Conservation (phyloP, 2,329 filamentous ascomycete species). For the Pleoardoris graminearum region DNA sequence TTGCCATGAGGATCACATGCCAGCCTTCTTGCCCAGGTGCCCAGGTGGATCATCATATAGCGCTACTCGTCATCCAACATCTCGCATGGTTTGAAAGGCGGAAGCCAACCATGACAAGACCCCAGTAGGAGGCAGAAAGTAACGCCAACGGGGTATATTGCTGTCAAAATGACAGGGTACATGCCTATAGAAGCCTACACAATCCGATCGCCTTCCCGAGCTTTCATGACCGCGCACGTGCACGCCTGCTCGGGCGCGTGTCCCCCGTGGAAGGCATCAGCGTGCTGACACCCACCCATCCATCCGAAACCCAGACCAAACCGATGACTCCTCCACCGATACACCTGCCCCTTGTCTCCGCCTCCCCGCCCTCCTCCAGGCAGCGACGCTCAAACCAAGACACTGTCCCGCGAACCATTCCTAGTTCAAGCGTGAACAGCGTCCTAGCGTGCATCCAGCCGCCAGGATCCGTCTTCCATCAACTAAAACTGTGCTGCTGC, state of each 20-base stretch:
- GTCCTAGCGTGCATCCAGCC: conserved; percentile 43
- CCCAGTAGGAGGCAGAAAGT: too few species aligned
- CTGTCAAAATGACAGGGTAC: too few species aligned
- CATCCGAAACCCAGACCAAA: conserved; percentile 14
- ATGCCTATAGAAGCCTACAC: conserved; percentile 6
- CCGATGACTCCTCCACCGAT: conserved; percentile 39
- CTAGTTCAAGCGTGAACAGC: conserved; percentile 23
- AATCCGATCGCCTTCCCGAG: conserved; percentile 24
- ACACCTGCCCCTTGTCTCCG: conserved; percentile 24
- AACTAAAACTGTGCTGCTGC: background rate
- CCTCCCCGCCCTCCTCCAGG: conserved; percentile 18
- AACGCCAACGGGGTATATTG: too few species aligned
- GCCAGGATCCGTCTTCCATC: conserved; percentile 14
- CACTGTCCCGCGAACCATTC: conserved; percentile 23
- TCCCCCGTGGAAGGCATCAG: conserved; percentile 32
- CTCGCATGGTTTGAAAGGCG: too few species aligned
- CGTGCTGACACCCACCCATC: conserved; percentile 12
- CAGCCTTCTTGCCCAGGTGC: too few species aligned
- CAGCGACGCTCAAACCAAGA: conserved; percentile 45
- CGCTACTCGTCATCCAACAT: too few species aligned
- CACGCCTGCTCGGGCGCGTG: background rate
- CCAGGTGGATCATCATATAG: too few species aligned
- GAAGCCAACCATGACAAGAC: too few species aligned
- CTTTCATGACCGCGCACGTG: conserved; percentile 7
- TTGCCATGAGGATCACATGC: too few species aligned